Base-by-base conservation (phyloP, 805 yeast genomes). In the Isabelozyma rhagii region DNA sequence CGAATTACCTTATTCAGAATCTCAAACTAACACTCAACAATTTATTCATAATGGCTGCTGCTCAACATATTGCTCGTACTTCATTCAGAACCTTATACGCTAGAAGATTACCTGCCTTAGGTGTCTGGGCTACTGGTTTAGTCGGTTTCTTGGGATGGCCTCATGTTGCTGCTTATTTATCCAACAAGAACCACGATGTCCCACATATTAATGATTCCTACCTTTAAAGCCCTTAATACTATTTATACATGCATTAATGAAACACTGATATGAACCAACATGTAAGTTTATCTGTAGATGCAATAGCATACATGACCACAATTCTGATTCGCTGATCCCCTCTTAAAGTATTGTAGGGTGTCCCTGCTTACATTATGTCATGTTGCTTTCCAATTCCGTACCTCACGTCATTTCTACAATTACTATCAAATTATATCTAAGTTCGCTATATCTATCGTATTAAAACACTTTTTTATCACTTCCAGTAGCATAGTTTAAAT, bases 61-160 rank as follows among this genome's bases (percentile, higher is more conserved):
- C 43, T 29, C 40, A 40, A 21, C 51, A 44, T 17, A 41, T 54
- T 40, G 50, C 61, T 5, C 51, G 60, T 51, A 60, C 67, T 43
- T 48, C 70, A 13, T 63, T 57, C 62, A 34, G 47, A 31, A 48
- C 50, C 31, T 58, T 68, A 45, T 55, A 54, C 45, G 54, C 59
- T 10, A 57, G 67, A 54, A 66, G 75, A 58, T 40, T 65, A 3
- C 75, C 75, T 3, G 49, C 45, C 13, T 38, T 71, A 39, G 61
- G 52, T 13, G 51, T 51, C 3, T 70, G 76, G 75, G 70, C 61
- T n/a, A 49, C 58, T 18, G 64, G 68, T 8, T 47, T 72, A 21
- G 58, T 55, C 3, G 36, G 54, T 39, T 64, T 71, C 53, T 60
- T 72, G 47, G 66, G 65, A 34, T 69, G 75, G 75, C 76, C 77